phyloP scores from a whole-genome alignment of 257 asterid species.

The Salvia hispanica region DNA sequence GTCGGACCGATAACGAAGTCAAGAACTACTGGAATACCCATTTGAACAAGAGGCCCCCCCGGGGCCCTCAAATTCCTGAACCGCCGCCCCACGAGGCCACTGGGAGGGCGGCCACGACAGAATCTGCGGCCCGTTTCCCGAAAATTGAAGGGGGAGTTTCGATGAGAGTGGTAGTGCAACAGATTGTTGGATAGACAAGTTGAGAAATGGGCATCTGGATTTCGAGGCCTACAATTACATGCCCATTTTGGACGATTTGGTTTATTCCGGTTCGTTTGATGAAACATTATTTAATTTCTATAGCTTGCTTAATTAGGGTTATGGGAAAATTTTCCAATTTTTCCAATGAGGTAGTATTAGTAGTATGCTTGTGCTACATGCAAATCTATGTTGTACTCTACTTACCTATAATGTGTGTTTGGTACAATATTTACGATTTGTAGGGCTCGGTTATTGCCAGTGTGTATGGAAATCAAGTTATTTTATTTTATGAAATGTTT shows the following conservation, averaged over 20 bases:
- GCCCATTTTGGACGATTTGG: constrained; percentile 40
- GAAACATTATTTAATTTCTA: constrained; percentile 15
- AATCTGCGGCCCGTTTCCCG: background rate
- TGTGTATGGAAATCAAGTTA: background rate
- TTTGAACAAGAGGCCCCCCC: constrained; percentile 51
- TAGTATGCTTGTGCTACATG: background rate
- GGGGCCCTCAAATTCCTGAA: constrained; percentile 20
- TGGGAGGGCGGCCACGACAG: background rate
- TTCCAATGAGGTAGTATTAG: background rate
- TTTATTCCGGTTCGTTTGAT: constrained; percentile 8
- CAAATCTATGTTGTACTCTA: constrained; percentile 1
- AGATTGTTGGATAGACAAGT: constrained; percentile 31
- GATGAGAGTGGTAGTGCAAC: background rate
- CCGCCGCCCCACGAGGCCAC: background rate
- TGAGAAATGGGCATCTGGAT: constrained; percentile 24
- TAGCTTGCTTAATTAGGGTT: constrained; percentile 6
- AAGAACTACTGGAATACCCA: constrained; percentile 69
- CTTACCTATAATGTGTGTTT: background rate
- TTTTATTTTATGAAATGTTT: background rate
- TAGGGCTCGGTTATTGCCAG: background rate
- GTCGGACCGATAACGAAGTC: constrained; percentile 66
- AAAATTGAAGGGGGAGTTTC: constrained; percentile 6
- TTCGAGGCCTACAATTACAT: constrained; percentile 33
- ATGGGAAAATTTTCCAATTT: background rate
- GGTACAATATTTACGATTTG: background rate